A percentile compares a stretch with the other conserved stretches of the same genome.
Evolutionary conservation across 257 asterid species (phyloP).

Genomic region (Solanum neorickii): DNA sequence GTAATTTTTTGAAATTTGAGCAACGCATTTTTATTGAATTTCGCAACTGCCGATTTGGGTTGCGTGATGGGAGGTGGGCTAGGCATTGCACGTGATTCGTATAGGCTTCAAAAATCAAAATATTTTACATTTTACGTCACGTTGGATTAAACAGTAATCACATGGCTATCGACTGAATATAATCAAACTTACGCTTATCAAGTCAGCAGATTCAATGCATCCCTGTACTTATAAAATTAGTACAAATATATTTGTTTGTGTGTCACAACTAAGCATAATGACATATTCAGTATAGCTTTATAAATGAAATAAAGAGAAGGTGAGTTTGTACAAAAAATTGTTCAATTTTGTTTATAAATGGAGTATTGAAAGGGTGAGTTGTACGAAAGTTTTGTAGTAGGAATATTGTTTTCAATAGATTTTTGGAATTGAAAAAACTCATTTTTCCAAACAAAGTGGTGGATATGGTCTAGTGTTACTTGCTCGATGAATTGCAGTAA

Average conservation of each 20-base stretch:
- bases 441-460: neutral
- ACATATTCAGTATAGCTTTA: neutral
- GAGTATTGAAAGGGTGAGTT: neutral
- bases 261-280: no score
- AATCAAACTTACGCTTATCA: neutral
- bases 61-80: neutral
- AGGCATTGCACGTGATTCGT: neutral
- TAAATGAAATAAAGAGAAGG: neutral
- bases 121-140: neutral
- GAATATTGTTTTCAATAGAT: fast-evolving
- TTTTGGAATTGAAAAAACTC: neutral
- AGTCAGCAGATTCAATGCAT: neutral
- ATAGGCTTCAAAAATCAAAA: neutral
- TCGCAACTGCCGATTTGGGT: neutral
- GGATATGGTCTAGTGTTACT: neutral
- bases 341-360: neutral
- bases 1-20: neutral
- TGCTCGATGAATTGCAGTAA: neutral
- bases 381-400: neutral
- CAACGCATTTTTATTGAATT: neutral
- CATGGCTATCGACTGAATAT: neutral
- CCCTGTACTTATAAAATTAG: neutral
- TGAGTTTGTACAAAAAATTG: neutral
- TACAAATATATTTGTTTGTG: neutral
- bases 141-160: neutral